These are phyloP conservation scores for Inga laurina DNA, from an alignment of 306 rosid genomes.

Conservation along the genomic window DNA sequence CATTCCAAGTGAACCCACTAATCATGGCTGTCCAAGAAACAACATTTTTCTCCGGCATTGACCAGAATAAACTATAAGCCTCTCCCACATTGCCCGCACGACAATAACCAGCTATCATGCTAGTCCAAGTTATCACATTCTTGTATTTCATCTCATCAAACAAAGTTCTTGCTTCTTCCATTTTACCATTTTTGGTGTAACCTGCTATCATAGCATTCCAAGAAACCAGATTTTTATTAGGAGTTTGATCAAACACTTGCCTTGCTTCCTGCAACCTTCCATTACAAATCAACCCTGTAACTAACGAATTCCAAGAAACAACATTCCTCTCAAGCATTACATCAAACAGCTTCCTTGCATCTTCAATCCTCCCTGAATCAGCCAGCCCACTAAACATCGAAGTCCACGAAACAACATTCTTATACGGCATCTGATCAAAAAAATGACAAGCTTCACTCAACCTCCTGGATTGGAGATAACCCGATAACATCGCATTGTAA, in stretches of 20 bases:
- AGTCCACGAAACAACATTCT: slow-evolving; percentile 83
- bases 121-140: slow-evolving; percentile 79
- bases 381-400: slow-evolving; percentile 57
- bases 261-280: slow-evolving; percentile 66
- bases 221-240: slow-evolving; percentile 52
- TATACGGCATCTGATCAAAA: slow-evolving; percentile 58
- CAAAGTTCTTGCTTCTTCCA: slow-evolving; percentile 64
- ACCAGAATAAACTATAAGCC: slow-evolving; percentile 52
- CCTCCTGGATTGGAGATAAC: slow-evolving; percentile 57
- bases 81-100: slow-evolving; percentile 56
- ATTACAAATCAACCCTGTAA: slow-evolving; percentile 55
- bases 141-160: slow-evolving; percentile 58
- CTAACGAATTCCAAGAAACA: slow-evolving; percentile 71
- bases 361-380: slow-evolving; percentile 47
- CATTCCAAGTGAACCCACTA: slow-evolving; percentile 69
- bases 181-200: slow-evolving; percentile 49
- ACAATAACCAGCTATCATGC: slow-evolving; percentile 74
- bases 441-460: slow-evolving; percentile 47
- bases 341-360: slow-evolving; percentile 57
- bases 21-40: slow-evolving; percentile 89
- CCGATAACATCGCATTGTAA: slow-evolving; percentile 64
- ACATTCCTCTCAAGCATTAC: slow-evolving; percentile 75
- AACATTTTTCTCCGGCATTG: slow-evolving; percentile 67
- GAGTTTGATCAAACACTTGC: slow-evolving; percentile 46
- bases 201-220: slow-evolving; percentile 73